Conservation (phyloP, 1,139 yeast genomes). For the Suhomyces kunorum region DNA sequence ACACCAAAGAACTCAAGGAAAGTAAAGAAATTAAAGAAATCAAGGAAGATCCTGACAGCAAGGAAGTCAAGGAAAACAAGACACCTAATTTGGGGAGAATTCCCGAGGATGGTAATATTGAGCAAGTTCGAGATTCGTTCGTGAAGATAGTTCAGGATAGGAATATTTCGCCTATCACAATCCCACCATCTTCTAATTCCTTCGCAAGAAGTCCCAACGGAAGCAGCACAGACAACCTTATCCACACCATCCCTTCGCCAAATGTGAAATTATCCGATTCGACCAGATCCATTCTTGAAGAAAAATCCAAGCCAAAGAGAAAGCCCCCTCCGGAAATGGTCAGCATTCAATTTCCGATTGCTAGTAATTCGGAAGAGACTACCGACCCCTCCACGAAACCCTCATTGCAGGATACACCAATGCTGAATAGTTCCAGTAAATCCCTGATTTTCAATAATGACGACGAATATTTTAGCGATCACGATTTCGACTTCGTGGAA, state of each 20-base stretch:
- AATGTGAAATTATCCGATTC: constrained; percentile 5
- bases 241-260: constrained; percentile 11
- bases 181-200: constrained; percentile 22
- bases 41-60: neutral
- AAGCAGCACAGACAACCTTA: constrained; percentile 13
- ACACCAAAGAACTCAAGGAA: constrained; percentile 1
- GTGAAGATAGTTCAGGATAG: constrained; percentile 3
- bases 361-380: neutral
- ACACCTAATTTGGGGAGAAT: constrained; percentile 1
- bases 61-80: neutral
- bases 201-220: constrained; percentile 18
- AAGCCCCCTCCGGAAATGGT: constrained; percentile 25
- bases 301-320: constrained; percentile 18
- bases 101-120: constrained; percentile 3
- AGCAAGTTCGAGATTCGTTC: constrained; percentile 6
- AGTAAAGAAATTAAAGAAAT: neutral
- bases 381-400: neutral
- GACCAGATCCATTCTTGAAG: constrained; percentile 3
- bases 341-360: neutral
- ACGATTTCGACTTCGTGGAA: constrained; percentile 11
- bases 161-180: constrained; percentile 19
- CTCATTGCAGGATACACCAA: constrained; percentile 2
- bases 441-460: constrained; percentile 18
- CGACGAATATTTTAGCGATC: constrained; percentile 13
- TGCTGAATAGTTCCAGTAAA: constrained; percentile 6